Evolutionary conservation across 2,329 filamentous ascomycete species (phyloP).

Genomic region (Pezicula carpinea): DNA sequence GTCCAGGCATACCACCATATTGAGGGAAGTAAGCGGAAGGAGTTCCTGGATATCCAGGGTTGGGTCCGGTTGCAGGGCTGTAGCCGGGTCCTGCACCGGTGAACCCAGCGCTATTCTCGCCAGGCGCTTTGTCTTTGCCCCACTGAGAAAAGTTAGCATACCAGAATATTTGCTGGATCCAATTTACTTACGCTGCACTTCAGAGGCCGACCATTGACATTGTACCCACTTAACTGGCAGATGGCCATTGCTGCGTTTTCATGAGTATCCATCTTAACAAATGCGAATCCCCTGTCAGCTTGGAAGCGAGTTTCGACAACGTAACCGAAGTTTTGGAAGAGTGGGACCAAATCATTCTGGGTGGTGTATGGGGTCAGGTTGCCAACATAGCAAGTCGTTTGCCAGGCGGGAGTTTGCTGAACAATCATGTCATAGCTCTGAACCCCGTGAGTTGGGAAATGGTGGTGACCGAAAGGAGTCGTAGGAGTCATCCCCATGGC

Average conservation of each 20-base stretch:
- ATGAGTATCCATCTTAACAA: constrained; percentile 98
- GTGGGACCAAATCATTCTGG: constrained; percentile 90
- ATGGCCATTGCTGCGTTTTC: constrained; percentile 98
- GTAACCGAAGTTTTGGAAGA: constrained; percentile 98
- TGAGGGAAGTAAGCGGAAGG: constrained; percentile 86
- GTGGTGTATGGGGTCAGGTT: constrained; percentile 98
- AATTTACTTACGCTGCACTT: constrained; percentile 89
- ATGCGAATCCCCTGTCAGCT: constrained; percentile 94
- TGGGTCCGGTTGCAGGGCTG: constrained; percentile 70
- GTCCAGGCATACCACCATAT: constrained; percentile 65
- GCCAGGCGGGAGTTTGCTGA: constrained; percentile 92
- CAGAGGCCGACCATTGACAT: constrained; percentile 91
- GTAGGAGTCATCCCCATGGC: constrained; percentile 98
- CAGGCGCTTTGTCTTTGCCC: constrained; percentile 97
- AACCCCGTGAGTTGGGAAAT: constrained; percentile 94
- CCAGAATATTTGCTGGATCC: constrained; percentile 5
- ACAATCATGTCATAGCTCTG: constrained; percentile 98
- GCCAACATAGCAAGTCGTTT: constrained; percentile 97
- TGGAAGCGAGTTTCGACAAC: constrained; percentile 98
- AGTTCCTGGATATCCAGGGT: constrained; percentile 68
- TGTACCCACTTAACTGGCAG: constrained; percentile 95
- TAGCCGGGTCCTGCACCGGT: constrained; percentile 69
- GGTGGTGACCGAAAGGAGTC: constrained; percentile 92
- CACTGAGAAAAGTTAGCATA: constrained; percentile 57
- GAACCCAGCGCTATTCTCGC: constrained; percentile 62